Evolutionary conservation across 306 rosid species (phyloP).

Genomic region (Inga leiocalycina): DNA sequence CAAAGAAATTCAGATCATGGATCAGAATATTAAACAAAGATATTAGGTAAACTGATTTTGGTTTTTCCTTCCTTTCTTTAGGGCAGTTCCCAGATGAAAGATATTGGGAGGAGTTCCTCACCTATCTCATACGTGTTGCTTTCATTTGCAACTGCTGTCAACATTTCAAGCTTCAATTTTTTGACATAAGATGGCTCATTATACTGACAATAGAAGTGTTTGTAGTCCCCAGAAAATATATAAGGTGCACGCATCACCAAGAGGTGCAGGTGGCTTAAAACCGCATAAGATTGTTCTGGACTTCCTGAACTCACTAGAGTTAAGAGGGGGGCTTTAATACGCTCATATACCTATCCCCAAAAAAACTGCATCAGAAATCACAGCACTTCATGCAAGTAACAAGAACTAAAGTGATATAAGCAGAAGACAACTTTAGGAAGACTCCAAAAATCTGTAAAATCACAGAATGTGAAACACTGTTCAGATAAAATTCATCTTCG

Average conservation of each 20-base stretch:
- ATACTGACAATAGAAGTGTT: slow-evolving; percentile 98
- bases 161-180: slow-evolving; percentile 98
- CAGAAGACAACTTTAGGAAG: slow-evolving; percentile 24
- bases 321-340: slow-evolving; percentile 96
- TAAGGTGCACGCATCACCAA: slow-evolving; percentile 99
- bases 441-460: slow-evolving; percentile 22
- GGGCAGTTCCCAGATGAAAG: neutral
- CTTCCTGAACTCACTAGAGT: slow-evolving; percentile 99
- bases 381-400: slow-evolving; percentile 24
- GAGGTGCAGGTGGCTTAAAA: slow-evolving; percentile 94
- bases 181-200: slow-evolving; percentile 98
- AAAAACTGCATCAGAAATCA: slow-evolving; percentile 36
- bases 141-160: slow-evolving; percentile 98
- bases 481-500: neutral
- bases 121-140: slow-evolving; percentile 98
- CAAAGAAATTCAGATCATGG: slow-evolving; percentile 22
- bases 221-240: slow-evolving; percentile 92
- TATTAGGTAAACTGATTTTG: slow-evolving; percentile 26
- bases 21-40: slow-evolving; percentile 18
- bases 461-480: neutral
- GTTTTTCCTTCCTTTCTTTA: slow-evolving; percentile 13
- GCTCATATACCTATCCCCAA: slow-evolving; percentile 83
- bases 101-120: slow-evolving; percentile 38
- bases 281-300: slow-evolving; percentile 97
- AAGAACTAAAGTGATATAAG: slow-evolving; percentile 12